Base-by-base conservation (phyloP, 2,329 filamentous ascomycete genomes). In the Aspergillus pseudonomiae region DNA sequence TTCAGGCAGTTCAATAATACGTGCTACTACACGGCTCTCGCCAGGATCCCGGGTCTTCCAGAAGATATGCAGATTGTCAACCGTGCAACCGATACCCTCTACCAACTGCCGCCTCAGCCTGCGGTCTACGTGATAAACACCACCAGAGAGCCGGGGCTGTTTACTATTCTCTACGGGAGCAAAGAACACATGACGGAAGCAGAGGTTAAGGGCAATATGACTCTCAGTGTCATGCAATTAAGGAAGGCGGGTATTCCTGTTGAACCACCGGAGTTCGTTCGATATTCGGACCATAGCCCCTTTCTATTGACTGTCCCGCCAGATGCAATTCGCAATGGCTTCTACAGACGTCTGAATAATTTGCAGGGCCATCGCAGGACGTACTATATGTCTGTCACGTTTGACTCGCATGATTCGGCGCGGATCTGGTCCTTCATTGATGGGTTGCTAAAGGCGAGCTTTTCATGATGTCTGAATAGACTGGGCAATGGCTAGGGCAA, bases 321-420 rank as follows among this genome's bases (percentile, higher is more conserved):
- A 0, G 68, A 71, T 2, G 70, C 72, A 24, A 68, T 81, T 7
- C 57, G 67, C n/a, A 68, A 60, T 3, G 79, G 79, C 2, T 80
- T 78, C 59, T 74, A 80, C 50, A 66, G 76, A 50, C 61, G 77
- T 10, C 66, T 78, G 43, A 77, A 80, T 45, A 72, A 68, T 0
- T 68, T 82, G 26, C 79, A 82, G 68, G 79, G 79, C 1, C 63
- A 70, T 28, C 67, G 70, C 21, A 71, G 66, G 11, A 82, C 79
- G 4, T 82, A 68, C 63, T 81, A 75, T 62, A 79, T 80, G 0
- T 79, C 79, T 0, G 77, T 63, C 12, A 60, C 63, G 2, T 66
- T 59, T n/a, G 46, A 66, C 24, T 19, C 55, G 46, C 63, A 64
- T n/a, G 57, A 62, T 3, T 61, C 63, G 10, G 58, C 65, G 10